Conservation (phyloP, 2,329 filamentous ascomycete species). For the Alternaria dauci region DNA sequence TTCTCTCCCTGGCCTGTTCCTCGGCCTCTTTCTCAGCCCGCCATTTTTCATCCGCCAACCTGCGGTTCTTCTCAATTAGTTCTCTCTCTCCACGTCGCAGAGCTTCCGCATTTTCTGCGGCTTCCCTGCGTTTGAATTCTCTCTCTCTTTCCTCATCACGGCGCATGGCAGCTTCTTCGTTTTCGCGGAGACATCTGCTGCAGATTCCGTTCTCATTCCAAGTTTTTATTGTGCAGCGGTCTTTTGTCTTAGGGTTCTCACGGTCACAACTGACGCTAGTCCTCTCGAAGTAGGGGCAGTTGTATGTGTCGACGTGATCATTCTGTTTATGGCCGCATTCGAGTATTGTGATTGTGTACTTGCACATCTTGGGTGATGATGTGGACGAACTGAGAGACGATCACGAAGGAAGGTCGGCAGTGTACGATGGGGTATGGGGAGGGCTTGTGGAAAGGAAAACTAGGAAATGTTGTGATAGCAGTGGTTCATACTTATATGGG, state of each 20-base stretch:
- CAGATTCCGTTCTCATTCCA: slow-evolving; percentile 27
- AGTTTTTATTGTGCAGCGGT: slow-evolving; percentile 21
- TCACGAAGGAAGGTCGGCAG: neutral
- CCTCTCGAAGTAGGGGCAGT: slow-evolving; percentile 25
- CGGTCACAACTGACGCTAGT: slow-evolving; percentile 27
- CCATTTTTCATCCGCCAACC: neutral
- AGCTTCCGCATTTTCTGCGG: slow-evolving; percentile 14
- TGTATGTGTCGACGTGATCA: slow-evolving; percentile 28
- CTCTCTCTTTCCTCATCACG: slow-evolving; percentile 17
- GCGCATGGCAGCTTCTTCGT: slow-evolving; percentile 21
- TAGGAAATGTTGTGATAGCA: slow-evolving; percentile 5
- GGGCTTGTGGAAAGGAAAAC: slow-evolving; percentile 17
- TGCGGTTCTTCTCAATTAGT: slow-evolving; percentile 3
- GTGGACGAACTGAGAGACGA: neutral
- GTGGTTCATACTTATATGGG: slow-evolving; percentile 16
- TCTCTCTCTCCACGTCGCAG: slow-evolving; percentile 17
- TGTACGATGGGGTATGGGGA: slow-evolving; percentile 7
- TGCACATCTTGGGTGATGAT: slow-evolving; percentile 26
- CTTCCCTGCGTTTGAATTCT: slow-evolving; percentile 19
- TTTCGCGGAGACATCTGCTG: slow-evolving; percentile 23
- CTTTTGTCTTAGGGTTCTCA: slow-evolving; percentile 25
- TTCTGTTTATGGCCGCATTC: slow-evolving; percentile 32
- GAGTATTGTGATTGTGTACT: slow-evolving; percentile 27
- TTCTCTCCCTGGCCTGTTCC: neutral
- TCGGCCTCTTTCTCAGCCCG: slow-evolving; percentile 2